Evolutionary conservation across 176 grass and related monocot species (phyloP).

Genomic region (Cenchrus fungigraminus): DNA sequence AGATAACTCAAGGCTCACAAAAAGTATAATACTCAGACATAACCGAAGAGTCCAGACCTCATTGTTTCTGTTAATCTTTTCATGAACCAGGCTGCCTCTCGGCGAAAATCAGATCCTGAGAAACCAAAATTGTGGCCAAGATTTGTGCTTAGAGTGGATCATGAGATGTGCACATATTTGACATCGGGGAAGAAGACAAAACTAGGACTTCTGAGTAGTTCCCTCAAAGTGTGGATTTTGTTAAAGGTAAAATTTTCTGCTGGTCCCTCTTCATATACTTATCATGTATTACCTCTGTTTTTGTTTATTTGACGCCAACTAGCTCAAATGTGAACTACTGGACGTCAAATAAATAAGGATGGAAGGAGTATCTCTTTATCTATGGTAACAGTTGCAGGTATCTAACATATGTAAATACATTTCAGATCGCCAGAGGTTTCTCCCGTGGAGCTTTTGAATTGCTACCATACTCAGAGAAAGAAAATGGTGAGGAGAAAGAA

Average conservation of each 20-base stretch:
- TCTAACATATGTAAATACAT: slow-evolving; percentile 28
- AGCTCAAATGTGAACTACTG: no score
- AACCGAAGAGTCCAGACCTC: neutral
- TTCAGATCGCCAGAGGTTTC: slow-evolving; percentile 69
- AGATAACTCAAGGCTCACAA: neutral
- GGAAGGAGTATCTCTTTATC: neutral
- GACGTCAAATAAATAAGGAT: no score
- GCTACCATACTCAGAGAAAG: slow-evolving; percentile 67
- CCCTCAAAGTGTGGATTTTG: slow-evolving; percentile 91
- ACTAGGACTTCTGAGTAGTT: slow-evolving; percentile 77
- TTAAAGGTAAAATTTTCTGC: slow-evolving; percentile 67
- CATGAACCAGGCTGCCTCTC: slow-evolving; percentile 64
- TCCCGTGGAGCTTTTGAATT: slow-evolving; percentile 71
- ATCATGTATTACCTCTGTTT: neutral
- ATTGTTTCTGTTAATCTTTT: slow-evolving; percentile 44
- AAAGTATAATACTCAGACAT: neutral
- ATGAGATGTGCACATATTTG: slow-evolving; percentile 82
- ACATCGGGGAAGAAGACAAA: slow-evolving; percentile 83
- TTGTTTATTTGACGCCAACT: no score
- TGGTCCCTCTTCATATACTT: slow-evolving; percentile 5
- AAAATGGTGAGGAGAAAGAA: slow-evolving; percentile 58
- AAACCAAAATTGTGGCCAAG: slow-evolving; percentile 83
- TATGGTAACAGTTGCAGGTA: neutral
- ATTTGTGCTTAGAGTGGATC: slow-evolving; percentile 76
- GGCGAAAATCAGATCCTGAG: slow-evolving; percentile 55